Conservation (phyloP, 495 filamentous ascomycete species). For the Margaritispora aquatica region DNA sequence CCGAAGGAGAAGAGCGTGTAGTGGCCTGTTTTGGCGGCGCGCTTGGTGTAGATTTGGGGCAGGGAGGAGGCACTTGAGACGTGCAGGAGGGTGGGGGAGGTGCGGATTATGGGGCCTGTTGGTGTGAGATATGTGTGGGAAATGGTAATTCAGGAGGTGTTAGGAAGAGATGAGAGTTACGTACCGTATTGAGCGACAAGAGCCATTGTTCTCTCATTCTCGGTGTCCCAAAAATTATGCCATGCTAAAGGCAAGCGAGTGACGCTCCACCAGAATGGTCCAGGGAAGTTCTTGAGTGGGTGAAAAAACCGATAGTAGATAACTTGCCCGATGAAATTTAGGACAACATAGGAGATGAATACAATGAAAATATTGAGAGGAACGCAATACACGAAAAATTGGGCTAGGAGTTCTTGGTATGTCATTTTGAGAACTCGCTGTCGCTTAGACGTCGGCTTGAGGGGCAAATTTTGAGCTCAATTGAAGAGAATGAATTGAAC, state of each 20-base stretch:
- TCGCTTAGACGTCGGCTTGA: no score
- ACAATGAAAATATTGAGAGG: neutral
- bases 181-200: conserved; percentile 5
- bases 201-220: neutral
- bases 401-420: neutral
- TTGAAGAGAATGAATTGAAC: neutral
- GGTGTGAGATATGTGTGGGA: neutral
- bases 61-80: neutral
- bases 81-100: neutral
- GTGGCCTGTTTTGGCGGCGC: neutral
- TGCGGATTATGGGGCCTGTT: neutral
- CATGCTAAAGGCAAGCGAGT: neutral
- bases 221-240: neutral
- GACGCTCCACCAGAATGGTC: conserved; percentile 7
- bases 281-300: conserved; percentile 4
- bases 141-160: neutral
- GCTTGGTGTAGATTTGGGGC: neutral
- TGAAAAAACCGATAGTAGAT: conserved; percentile 8
- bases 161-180: neutral
- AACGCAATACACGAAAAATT: neutral
- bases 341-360: neutral
- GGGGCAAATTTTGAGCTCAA: no score
- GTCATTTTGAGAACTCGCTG: neutral
- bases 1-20: conserved; percentile 1
- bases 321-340: neutral